Percentiles rank a stretch among this genome's conserved stretches.
These are phyloP conservation scores for Pelargonium australe DNA, from an alignment of 441 rosid species.

Conservation along the genomic window DNA sequence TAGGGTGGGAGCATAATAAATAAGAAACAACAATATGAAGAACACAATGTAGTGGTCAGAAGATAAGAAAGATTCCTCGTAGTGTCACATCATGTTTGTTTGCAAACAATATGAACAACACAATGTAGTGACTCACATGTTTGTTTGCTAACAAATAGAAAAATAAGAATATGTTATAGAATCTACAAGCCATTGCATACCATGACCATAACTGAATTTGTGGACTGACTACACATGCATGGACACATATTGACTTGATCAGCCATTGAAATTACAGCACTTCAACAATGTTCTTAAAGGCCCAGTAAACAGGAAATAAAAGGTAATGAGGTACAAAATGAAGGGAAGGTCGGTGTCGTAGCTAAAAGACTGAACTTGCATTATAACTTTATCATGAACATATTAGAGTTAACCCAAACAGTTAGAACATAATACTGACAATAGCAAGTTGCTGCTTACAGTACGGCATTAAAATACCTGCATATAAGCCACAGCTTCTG, in stretches of 20 bases:
- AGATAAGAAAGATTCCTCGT: background rate
- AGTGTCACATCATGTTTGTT: background rate
- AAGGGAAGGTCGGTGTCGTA: background rate
- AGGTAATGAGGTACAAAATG: background rate
- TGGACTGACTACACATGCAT: background rate
- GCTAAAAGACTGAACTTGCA: background rate
- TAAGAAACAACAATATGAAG: background rate
- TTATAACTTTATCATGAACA: background rate
- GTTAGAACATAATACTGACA: background rate
- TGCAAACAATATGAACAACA: too few species aligned
- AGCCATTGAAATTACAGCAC: background rate
- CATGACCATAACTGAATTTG: background rate
- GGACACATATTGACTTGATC: background rate
- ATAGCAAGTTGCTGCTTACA: background rate
- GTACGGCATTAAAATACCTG: conserved; percentile 47
- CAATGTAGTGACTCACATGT: background rate
- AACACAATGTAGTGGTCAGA: background rate
- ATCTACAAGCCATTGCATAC: background rate
- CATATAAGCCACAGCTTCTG: conserved; percentile 94
- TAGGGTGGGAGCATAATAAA: background rate
- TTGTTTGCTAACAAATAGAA: background rate
- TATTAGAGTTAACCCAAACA: background rate
- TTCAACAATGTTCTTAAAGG: background rate
- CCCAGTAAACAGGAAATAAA: background rate
- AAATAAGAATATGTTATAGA: background rate